Conservation (phyloP, 495 filamentous ascomycete species). For the Hypoxylon lienhwacheense region DNA sequence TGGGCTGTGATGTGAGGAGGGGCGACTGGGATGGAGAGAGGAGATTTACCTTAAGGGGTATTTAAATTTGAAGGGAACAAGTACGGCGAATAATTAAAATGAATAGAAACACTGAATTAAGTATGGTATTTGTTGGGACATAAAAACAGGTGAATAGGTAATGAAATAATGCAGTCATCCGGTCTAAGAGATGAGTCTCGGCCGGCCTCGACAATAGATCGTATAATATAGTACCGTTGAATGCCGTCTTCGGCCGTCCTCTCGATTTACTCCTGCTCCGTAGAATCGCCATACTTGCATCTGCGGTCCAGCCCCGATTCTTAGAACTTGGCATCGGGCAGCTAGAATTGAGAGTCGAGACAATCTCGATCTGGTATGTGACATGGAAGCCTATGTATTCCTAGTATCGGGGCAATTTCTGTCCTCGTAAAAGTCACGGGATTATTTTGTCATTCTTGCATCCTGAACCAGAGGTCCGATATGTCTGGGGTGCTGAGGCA, state of each 20-base stretch:
- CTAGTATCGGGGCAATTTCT: background rate
- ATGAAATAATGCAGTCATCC: background rate
- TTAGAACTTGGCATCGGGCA: constrained; percentile 13
- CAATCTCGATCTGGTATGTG: constrained; percentile 21
- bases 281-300: constrained; percentile 1
- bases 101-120: background rate
- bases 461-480: constrained; percentile 20
- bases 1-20: background rate
- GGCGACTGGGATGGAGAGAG: background rate
- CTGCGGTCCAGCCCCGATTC: constrained; percentile 23
- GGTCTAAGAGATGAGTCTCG: background rate
- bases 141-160: background rate
- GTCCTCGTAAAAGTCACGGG: constrained; percentile 6
- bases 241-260: constrained; percentile 12
- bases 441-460: constrained; percentile 21
- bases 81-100: no score
- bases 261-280: constrained; percentile 1
- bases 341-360: constrained; percentile 8
- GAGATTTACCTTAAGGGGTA: no score
- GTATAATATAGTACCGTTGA: background rate
- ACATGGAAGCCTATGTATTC: background rate
- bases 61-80: no score
- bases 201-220: no score
- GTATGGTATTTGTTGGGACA: background rate
- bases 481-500: constrained; percentile 14